Percentiles rank a stretch among this genome's conserved stretches.
Conservation (phyloP, 2,329 filamentous ascomycete species). For the Claviceps humidiphila region DNA sequence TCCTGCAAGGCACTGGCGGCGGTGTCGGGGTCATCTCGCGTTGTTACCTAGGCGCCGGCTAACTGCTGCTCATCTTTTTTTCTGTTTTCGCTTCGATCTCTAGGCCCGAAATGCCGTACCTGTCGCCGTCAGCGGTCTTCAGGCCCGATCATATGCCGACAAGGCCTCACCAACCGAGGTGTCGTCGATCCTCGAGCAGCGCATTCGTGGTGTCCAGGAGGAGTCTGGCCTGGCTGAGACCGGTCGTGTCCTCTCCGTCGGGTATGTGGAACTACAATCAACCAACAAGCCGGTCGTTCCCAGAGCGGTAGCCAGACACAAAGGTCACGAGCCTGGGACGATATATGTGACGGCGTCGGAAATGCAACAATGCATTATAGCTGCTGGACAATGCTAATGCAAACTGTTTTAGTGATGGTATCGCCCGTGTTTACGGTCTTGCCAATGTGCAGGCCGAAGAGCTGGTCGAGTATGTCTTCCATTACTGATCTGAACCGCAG, state of each 20-base stretch:
- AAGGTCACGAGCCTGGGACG: neutral
- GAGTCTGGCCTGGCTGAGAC: slow-evolving; percentile 95
- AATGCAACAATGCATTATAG: neutral
- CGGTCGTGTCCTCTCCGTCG: slow-evolving; percentile 94
- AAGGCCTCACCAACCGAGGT: slow-evolving; percentile 97
- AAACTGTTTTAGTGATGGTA: slow-evolving; percentile 74
- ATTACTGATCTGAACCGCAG: slow-evolving; percentile 1
- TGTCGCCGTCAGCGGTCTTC: slow-evolving; percentile 52
- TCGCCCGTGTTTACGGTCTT: slow-evolving; percentile 99
- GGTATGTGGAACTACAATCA: slow-evolving; percentile 52
- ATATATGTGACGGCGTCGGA: neutral
- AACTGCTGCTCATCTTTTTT: slow-evolving; percentile 24
- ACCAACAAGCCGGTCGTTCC: neutral
- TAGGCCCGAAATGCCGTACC: slow-evolving; percentile 80
- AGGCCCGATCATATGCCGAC: slow-evolving; percentile 71
- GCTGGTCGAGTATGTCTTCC: slow-evolving; percentile 82
- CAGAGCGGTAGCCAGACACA: neutral
- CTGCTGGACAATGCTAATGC: slow-evolving; percentile 14
- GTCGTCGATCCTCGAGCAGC: slow-evolving; percentile 97
- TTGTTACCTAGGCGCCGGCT: slow-evolving; percentile 37
- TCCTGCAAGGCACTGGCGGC: neutral
- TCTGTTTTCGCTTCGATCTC: slow-evolving; percentile 25
- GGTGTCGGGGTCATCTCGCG: slow-evolving; percentile 11
- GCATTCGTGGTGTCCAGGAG: slow-evolving; percentile 96
- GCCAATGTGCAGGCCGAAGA: slow-evolving; percentile 99